Conservation (phyloP, 108 stramenopile species). For the Chaetoceros tenuissimus region DNA sequence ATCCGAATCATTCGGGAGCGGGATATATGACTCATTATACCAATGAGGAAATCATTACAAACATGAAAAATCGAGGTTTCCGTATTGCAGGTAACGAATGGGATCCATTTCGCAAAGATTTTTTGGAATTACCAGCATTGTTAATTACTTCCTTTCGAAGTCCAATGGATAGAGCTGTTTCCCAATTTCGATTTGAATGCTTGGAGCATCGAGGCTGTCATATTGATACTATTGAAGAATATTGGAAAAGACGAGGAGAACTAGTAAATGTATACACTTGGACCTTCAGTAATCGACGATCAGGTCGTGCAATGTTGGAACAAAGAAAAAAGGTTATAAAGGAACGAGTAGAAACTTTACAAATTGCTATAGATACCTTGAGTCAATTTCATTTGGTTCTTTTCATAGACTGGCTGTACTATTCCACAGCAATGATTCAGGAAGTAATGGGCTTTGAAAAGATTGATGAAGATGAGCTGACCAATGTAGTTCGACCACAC, state of each 20-base stretch:
- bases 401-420: slow-evolving; percentile 78
- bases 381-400: slow-evolving; percentile 65
- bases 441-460: slow-evolving; percentile 62
- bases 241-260: slow-evolving; percentile 59
- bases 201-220: slow-evolving; percentile 72
- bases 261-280: slow-evolving; percentile 67
- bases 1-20: slow-evolving; percentile 20
- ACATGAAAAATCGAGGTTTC: slow-evolving; percentile 32
- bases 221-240: slow-evolving; percentile 47
- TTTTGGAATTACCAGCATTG: slow-evolving; percentile 64
- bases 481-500: slow-evolving; percentile 64
- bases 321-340: slow-evolving; percentile 9
- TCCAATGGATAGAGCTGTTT: slow-evolving; percentile 71
- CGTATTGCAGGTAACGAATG: slow-evolving; percentile 77
- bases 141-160: slow-evolving; percentile 76
- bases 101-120: slow-evolving; percentile 53
- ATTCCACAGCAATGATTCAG: slow-evolving; percentile 41
- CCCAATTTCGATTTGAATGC: slow-evolving; percentile 81
- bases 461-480: slow-evolving; percentile 48
- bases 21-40: slow-evolving; percentile 50
- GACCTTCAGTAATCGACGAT: slow-evolving; percentile 64
- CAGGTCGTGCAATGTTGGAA: slow-evolving; percentile 20
- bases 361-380: slow-evolving; percentile 51
- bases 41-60: slow-evolving; percentile 44
- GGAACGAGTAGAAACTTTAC: slow-evolving; percentile 35